These are phyloP conservation scores for Dionaea muscipula DNA, from an alignment of 179 eudicot genomes.

Conservation along the genomic window DNA sequence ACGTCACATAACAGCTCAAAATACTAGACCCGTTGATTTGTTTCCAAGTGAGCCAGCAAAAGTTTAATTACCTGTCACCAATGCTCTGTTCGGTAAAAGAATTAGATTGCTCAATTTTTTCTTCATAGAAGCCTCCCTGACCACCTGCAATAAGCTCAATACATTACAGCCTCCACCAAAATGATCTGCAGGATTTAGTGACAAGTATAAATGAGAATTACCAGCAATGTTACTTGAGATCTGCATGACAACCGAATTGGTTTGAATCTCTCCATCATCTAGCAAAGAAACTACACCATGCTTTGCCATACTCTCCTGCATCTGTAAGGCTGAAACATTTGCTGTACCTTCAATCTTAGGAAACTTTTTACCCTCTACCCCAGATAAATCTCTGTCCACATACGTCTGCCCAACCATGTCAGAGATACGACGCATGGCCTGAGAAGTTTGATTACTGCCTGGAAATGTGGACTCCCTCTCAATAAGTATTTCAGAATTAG, in stretches of 20 bases:
- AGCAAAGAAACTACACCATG: slow-evolving; percentile 28
- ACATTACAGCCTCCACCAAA: slow-evolving; percentile 12
- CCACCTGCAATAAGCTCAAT: slow-evolving; percentile 30
- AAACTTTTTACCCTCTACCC: too few species aligned
- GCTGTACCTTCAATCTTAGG: too few species aligned
- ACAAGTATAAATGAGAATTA: slow-evolving; percentile 20
- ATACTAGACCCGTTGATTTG: neutral
- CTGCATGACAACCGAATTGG: slow-evolving; percentile 38
- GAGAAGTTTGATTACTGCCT: slow-evolving; percentile 30
- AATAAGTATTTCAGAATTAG: slow-evolving; percentile 33
- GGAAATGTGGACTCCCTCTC: slow-evolving; percentile 34
- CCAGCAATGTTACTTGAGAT: slow-evolving; percentile 40
- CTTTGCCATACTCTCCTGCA: too few species aligned
- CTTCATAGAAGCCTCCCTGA: slow-evolving; percentile 36
- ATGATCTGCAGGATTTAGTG: neutral
- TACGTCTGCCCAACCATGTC: slow-evolving; percentile 24
- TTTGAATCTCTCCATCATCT: slow-evolving; percentile 29
- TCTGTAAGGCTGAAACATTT: too few species aligned
- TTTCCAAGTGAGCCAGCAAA: neutral
- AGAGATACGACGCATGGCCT: slow-evolving; percentile 21
- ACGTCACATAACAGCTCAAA: slow-evolving; percentile 13
- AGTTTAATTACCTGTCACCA: slow-evolving; percentile 46
- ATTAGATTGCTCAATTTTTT: slow-evolving; percentile 30
- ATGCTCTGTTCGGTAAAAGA: slow-evolving; percentile 36
- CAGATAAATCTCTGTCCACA: slow-evolving; percentile 21